phyloP scores from a whole-genome alignment of 345 rosid species.

The Hibiscus mutabilis region DNA sequence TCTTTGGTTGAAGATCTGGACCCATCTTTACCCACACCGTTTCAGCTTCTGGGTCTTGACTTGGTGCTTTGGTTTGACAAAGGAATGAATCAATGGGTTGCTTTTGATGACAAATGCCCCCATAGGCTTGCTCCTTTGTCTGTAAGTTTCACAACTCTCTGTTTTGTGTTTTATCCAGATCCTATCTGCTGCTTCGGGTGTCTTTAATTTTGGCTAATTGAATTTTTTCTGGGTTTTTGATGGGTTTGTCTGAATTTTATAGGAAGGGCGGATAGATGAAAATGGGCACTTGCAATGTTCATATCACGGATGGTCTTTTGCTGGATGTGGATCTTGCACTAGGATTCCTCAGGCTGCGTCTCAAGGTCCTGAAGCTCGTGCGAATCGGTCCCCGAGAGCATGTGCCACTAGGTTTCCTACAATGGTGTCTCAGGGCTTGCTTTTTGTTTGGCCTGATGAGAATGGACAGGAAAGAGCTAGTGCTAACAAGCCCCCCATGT shows the following conservation, averaged over 20 bases:
- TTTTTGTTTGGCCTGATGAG: conserved; percentile 97
- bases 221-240: background rate
- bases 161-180: background rate
- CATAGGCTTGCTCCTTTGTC: conserved; percentile 95
- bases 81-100: conserved; percentile 61
- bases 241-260: conserved; percentile 5
- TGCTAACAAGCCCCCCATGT: conserved; percentile 68
- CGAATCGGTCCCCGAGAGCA: conserved; percentile 72
- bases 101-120: conserved; percentile 90
- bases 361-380: conserved; percentile 95
- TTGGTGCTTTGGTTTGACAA: conserved; percentile 88
- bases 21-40: conserved; percentile 62
- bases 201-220: background rate
- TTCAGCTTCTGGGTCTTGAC: conserved; percentile 92
- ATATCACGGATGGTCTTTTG: conserved; percentile 96
- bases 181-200: too few species aligned
- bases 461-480: conserved; percentile 80
- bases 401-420: conserved; percentile 76
- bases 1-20: conserved; percentile 86
- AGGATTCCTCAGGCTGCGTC: conserved; percentile 77
- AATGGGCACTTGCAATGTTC: conserved; percentile 97
- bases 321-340: conserved; percentile 85
- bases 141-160: conserved; percentile 33
- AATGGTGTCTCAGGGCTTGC: conserved; percentile 89
- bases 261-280: conserved; percentile 97